Base-by-base conservation (phyloP, 1,284 basidiomycete genomes). In the Apiotrichum domesticum region DNA sequence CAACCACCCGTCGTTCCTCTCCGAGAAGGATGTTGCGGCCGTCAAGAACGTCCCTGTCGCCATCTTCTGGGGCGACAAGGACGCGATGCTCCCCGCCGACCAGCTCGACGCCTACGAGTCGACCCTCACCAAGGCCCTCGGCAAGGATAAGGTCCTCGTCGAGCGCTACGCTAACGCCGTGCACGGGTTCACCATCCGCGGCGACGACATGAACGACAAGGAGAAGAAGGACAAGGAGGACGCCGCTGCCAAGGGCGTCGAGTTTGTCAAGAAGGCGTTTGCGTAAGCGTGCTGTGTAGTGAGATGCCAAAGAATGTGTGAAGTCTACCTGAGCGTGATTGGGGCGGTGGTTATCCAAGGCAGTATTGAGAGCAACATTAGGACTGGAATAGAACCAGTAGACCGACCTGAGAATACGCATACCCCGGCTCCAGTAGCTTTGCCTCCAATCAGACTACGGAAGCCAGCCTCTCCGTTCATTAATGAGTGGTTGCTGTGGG, bases 141-240 rank as follows among this genome's bases (percentile, higher is more conserved):
- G 83, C 57, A 77, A 74, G 2, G 81, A 80, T 9, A 83, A 69
- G 57, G 54, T 83, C 1, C 83, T 85, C 71, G 81, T 81, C 67
- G 78, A 83, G 57, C 78, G 62, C 50, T 85, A 79, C 60, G 77
- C 81, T 1, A 82, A 82, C 4, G 83, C 81, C 57, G 78, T 74
- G 0, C 85, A 87, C 66, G 85, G 85, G 0, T 87, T 86, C 68
- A 80, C 84, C 8, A 81, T 77, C 32, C 66, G 77, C 52, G 72
- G 72, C 35, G 84, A 84, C 41, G 53, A 65, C 35, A 61, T 58
- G 49, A 59, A 76, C 48, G 57, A 54, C 7, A 56, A 61, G 14
- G 58, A 63, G 54, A 66, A 78, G 73, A 77, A 69, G 62, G 66
- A 80, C 58, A 86, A 86, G 72, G 85, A 87, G 68, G 83, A 81